These are phyloP conservation scores for Sphaerulina musiva DNA, from an alignment of 2,329 filamentous ascomycete species.

Conservation along the genomic window DNA sequence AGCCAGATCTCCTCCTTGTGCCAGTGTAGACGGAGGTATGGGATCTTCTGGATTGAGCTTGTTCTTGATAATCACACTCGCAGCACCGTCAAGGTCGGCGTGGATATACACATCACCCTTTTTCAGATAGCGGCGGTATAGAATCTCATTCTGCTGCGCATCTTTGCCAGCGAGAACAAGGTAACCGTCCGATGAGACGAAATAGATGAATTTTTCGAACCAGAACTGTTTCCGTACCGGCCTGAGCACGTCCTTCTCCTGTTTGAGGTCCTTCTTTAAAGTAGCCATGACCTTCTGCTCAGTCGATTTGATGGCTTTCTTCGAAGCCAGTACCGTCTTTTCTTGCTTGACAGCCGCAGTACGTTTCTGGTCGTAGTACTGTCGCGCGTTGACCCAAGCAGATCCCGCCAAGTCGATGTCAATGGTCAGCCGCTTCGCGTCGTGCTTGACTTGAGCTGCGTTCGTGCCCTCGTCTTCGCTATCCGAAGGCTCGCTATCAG, in stretches of 20 bases:
- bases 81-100: conserved; percentile 77
- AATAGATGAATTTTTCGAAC: conserved; percentile 97
- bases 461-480: conserved; percentile 52
- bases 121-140: conserved; percentile 80
- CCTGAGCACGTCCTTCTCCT: conserved; percentile 81
- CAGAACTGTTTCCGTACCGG: conserved; percentile 78
- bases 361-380: conserved; percentile 88
- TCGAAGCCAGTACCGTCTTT: conserved; percentile 75
- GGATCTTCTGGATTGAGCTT: conserved; percentile 70
- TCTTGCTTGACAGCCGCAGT: conserved; percentile 78
- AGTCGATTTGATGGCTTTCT: conserved; percentile 77
- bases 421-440: conserved; percentile 54
- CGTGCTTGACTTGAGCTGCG: conserved; percentile 25
- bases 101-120: conserved; percentile 91
- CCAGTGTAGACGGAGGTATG: conserved; percentile 83
- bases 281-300: conserved; percentile 83
- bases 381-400: conserved; percentile 81
- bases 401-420: conserved; percentile 79
- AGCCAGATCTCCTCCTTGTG: conserved; percentile 78
- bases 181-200: conserved; percentile 92
- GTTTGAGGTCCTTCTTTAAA: conserved; percentile 79
- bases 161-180: conserved; percentile 83
- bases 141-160: conserved; percentile 77
- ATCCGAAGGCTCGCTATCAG: conserved; percentile 59
- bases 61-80: conserved; percentile 87